Evolutionary conservation across 1,139 yeast genomes (phyloP).

Genomic region (Yamadazyma triangularis): DNA sequence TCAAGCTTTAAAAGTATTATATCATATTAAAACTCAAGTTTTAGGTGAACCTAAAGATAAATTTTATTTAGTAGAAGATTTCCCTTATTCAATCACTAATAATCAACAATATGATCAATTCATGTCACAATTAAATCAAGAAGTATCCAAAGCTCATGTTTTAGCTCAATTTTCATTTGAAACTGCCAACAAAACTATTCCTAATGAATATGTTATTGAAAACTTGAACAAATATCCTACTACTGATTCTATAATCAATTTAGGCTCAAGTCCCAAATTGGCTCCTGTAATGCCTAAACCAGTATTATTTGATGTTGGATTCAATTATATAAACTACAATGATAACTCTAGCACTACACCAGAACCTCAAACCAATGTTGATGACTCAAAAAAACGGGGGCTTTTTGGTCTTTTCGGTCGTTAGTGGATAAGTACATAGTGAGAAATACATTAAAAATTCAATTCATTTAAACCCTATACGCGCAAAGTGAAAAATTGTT

Average conservation of each 20-base stretch:
- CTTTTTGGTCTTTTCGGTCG: slow-evolving; percentile 45
- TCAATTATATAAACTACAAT: slow-evolving; percentile 62
- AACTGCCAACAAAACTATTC: slow-evolving; percentile 14
- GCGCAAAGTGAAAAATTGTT: too few species aligned
- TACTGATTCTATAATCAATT: slow-evolving; percentile 41
- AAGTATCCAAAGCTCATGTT: slow-evolving; percentile 41
- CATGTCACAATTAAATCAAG: slow-evolving; percentile 20
- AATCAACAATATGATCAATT: slow-evolving; percentile 30
- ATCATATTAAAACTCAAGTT: slow-evolving; percentile 25
- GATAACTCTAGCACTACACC: slow-evolving; percentile 9
- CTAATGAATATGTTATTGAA: slow-evolving; percentile 36
- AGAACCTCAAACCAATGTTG: slow-evolving; percentile 7
- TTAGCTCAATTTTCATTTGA: slow-evolving; percentile 43
- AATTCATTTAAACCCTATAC: too few species aligned
- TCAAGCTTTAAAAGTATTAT: slow-evolving; percentile 53
- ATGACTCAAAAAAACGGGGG: slow-evolving; percentile 29
- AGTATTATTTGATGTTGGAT: slow-evolving; percentile 85
- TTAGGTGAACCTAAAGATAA: slow-evolving; percentile 8
- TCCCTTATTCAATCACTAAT: slow-evolving; percentile 36
- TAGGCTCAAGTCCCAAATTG: slow-evolving; percentile 35
- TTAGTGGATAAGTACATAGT: slow-evolving; percentile 5
- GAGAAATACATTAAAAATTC: background rate
- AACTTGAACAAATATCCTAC: slow-evolving; percentile 44
- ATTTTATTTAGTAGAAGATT: slow-evolving; percentile 25
- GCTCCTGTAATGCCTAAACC: slow-evolving; percentile 74